Conservation (phyloP, 495 filamentous ascomycete genomes). For the Hapsidospora chrysogenum region DNA sequence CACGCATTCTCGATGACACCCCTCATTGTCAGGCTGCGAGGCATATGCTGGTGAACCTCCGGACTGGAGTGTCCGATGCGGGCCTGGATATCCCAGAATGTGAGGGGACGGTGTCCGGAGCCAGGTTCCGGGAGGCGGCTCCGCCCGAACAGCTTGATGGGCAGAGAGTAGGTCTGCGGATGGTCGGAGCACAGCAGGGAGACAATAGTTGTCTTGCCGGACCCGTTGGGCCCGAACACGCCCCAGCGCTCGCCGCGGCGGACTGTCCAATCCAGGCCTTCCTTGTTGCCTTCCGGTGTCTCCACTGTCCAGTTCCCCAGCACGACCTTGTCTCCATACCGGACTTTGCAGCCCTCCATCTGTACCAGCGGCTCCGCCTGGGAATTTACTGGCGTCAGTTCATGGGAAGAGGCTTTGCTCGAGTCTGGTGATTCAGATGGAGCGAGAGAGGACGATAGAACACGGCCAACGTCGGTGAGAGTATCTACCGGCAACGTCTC, state of each 20-base stretch:
- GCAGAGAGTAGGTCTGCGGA: slow-evolving; percentile 79
- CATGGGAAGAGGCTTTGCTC: not conserved
- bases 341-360: slow-evolving; percentile 67
- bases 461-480: slow-evolving; percentile 32
- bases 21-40: slow-evolving; percentile 55
- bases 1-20: slow-evolving; percentile 69
- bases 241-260: slow-evolving; percentile 76
- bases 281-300: slow-evolving; percentile 21
- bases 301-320: slow-evolving; percentile 64
- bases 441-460: slow-evolving; percentile 19
- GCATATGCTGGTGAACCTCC: slow-evolving; percentile 88
- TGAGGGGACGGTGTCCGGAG: slow-evolving; percentile 53
- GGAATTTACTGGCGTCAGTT: slow-evolving; percentile 1
- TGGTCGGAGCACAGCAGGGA: slow-evolving; percentile 91
- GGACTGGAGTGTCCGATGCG: slow-evolving; percentile 86
- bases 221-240: slow-evolving; percentile 80
- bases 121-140: slow-evolving; percentile 54
- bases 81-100: slow-evolving; percentile 79
- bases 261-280: slow-evolving; percentile 70
- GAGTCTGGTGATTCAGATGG: too few species aligned
- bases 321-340: slow-evolving; percentile 60
- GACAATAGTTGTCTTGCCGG: slow-evolving; percentile 82
- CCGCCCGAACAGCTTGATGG: slow-evolving; percentile 70
- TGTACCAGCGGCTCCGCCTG: slow-evolving; percentile 51
- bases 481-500: slow-evolving; percentile 22